Conservation (phyloP, 768 basidiomycete species). For the Rhizopogon roseolus region DNA sequence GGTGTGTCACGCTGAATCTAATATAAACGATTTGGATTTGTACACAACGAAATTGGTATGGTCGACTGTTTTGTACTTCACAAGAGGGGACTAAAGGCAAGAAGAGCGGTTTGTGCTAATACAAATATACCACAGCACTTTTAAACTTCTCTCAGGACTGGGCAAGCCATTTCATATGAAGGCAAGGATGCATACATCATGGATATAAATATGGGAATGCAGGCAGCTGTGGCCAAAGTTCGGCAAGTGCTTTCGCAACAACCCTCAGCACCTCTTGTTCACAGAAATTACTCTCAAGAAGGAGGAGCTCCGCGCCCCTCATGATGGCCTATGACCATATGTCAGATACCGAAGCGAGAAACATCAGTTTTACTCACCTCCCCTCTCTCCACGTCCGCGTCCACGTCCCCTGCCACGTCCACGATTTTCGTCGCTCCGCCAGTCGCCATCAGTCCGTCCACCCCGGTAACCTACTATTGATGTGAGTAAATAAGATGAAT, state of each 20-base stretch:
- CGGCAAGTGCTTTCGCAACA: slow-evolving; percentile 5
- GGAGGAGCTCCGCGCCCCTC: slow-evolving; percentile 17
- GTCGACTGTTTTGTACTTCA: too few species aligned
- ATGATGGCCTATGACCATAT: slow-evolving; percentile 12
- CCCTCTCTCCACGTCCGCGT: slow-evolving; percentile 38
- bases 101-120: too few species aligned
- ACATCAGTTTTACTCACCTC: slow-evolving; percentile 3
- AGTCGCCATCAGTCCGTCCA: slow-evolving; percentile 13
- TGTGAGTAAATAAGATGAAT: background rate
- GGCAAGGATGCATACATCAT: slow-evolving; percentile 5
- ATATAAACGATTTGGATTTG: too few species aligned
- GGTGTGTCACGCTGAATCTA: too few species aligned
- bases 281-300: slow-evolving; percentile 1
- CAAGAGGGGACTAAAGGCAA: too few species aligned
- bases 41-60: too few species aligned
- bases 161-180: slow-evolving; percentile 3
- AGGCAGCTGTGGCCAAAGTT: background rate
- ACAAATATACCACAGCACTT: too few species aligned
- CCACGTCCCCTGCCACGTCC: slow-evolving; percentile 39
- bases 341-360: background rate
- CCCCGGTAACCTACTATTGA: slow-evolving; percentile 9
- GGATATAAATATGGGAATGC: slow-evolving; percentile 1
- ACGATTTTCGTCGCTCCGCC: slow-evolving; percentile 37
- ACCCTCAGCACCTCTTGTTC: background rate
- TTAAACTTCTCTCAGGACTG: background rate